Evolutionary conservation across 2,329 filamentous ascomycete species (phyloP).

Genomic region (Reticulascus tulasneorum): DNA sequence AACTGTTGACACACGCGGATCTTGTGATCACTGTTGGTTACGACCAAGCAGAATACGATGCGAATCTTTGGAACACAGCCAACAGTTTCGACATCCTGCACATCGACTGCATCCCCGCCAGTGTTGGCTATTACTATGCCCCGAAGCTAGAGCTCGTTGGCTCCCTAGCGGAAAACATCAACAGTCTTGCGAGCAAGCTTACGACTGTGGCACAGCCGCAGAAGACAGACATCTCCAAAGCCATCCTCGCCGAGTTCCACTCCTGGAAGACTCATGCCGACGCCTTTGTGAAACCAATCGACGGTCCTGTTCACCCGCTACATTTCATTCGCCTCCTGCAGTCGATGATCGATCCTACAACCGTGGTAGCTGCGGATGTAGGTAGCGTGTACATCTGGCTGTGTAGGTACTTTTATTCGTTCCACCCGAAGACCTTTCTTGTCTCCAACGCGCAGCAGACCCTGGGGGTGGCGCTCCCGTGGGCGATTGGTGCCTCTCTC

Average conservation of each 20-base stretch:
- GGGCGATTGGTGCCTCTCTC: conserved; percentile 43
- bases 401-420: conserved; percentile 40
- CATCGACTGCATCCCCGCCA: conserved; percentile 35
- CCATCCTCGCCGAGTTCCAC: conserved; percentile 30
- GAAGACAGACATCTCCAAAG: conserved; percentile 27
- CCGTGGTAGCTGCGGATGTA: conserved; percentile 40
- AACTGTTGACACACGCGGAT: conserved; percentile 29
- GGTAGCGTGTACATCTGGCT: conserved; percentile 47
- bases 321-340: conserved; percentile 41
- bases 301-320: conserved; percentile 36
- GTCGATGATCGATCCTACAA: conserved; percentile 31
- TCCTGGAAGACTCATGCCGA: conserved; percentile 25
- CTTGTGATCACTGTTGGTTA: conserved; percentile 36
- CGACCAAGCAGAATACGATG: conserved; percentile 44
- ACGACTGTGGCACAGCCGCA: conserved; percentile 27
- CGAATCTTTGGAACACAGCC: conserved; percentile 37
- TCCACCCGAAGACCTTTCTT: conserved; percentile 38
- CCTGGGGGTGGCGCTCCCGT: conserved; percentile 42
- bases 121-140: conserved; percentile 36
- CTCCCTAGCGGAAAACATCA: conserved; percentile 35
- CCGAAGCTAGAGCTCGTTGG: conserved; percentile 38
- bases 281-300: conserved; percentile 15
- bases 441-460: conserved; percentile 47
- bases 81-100: conserved; percentile 28
- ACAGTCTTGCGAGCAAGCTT: conserved; percentile 27